Percentiles rank a stretch among this genome's conserved stretches.
phyloP scores from a whole-genome alignment of 805 yeast genomes.

The Kodamaea jinghongensis region DNA sequence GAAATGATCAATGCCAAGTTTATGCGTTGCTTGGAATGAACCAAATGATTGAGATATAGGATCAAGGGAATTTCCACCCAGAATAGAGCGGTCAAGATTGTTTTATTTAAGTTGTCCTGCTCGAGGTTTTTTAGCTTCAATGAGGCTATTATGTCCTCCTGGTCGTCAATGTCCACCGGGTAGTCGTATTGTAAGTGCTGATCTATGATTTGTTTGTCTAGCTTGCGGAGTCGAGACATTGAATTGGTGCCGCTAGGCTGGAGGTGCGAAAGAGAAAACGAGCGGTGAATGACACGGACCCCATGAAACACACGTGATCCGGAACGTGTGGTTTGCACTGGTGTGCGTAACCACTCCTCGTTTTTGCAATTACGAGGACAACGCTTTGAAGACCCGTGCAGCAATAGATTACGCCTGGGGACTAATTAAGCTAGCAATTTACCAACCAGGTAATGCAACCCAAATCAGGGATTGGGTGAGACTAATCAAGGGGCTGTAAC shows the following conservation, averaged over 20 bases:
- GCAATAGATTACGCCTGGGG: no score
- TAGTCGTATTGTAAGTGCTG: slow-evolving; percentile 10
- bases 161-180: slow-evolving; percentile 23
- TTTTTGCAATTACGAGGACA: no score
- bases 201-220: slow-evolving; percentile 22
- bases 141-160: slow-evolving; percentile 17
- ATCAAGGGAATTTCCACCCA: slow-evolving; percentile 9
- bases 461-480: no score
- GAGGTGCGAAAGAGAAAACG: not conserved
- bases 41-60: slow-evolving; percentile 6
- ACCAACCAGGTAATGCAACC: no score
- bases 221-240: slow-evolving; percentile 21
- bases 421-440: no score
- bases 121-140: slow-evolving; percentile 15
- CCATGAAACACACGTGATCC: no score
- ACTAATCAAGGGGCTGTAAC: no score
- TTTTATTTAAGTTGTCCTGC: slow-evolving; percentile 7
- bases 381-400: no score
- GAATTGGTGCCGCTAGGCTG: not conserved
- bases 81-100: slow-evolving; percentile 13
- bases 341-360: no score
- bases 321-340: no score
- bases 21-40: slow-evolving; percentile 1
- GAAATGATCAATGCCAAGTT: slow-evolving; percentile 9
- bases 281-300: no score